Percentiles rank a stretch among this genome's conserved stretches.
phyloP scores from a whole-genome alignment of 1,284 basidiomycete species.

The Tremellales sp. region DNA sequence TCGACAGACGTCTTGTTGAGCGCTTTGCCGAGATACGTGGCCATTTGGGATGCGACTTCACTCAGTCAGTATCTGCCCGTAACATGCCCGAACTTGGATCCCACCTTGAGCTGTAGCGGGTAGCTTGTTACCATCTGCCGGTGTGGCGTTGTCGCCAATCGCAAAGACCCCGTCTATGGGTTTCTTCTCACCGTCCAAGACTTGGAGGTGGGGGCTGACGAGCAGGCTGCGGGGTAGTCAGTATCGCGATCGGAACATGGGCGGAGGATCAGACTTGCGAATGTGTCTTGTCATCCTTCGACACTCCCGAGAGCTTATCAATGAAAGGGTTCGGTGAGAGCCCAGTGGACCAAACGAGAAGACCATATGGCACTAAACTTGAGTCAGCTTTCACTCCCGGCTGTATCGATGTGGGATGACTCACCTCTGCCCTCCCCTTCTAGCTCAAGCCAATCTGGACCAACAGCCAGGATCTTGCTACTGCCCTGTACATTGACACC shows the following conservation, averaged over 20 bases:
- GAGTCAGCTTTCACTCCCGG: conserved; percentile 48
- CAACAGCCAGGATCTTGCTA: conserved; percentile 74
- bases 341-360: conserved; percentile 83
- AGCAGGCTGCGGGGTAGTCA: conserved; percentile 50
- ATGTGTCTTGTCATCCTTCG: conserved; percentile 61
- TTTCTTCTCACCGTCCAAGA: conserved; percentile 56
- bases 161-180: conserved; percentile 72
- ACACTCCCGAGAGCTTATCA: conserved; percentile 56
- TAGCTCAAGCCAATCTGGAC: conserved; percentile 52
- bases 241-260: not conserved
- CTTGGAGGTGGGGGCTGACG: conserved; percentile 62
- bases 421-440: conserved; percentile 46
- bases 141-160: conserved; percentile 71
- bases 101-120: conserved; percentile 79
- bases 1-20: conserved; percentile 61
- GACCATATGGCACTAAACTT: conserved; percentile 64
- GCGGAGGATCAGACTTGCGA: conserved; percentile 50
- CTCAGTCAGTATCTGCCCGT: too few species aligned
- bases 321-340: conserved; percentile 75
- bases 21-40: conserved; percentile 64
- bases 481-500: conserved; percentile 71
- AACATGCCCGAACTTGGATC: conserved; percentile 1
- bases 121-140: conserved; percentile 58
- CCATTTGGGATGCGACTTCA: conserved; percentile 75
- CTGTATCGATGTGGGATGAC: conserved; percentile 18